Evolutionary conservation across 2,329 filamentous ascomycete species (phyloP).

Genomic region (Alternaria triticina): DNA sequence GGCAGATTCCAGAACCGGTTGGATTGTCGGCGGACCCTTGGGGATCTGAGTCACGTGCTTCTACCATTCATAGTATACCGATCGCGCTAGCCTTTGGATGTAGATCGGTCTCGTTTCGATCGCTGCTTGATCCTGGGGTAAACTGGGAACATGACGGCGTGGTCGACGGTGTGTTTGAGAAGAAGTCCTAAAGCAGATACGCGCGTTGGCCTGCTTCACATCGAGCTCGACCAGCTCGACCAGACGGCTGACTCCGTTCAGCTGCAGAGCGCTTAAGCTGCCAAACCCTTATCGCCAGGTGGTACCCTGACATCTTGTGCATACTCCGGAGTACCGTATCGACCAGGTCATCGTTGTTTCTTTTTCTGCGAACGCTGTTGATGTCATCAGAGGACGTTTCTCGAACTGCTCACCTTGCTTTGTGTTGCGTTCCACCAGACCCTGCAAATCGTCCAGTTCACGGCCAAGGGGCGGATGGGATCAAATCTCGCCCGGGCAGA

Average conservation of each 20-base stretch:
- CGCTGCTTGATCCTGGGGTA: background rate
- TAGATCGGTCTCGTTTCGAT: background rate
- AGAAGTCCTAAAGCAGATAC: background rate
- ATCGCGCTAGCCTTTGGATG: slow-evolving; percentile 20
- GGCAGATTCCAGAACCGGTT: background rate
- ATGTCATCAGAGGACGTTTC: background rate
- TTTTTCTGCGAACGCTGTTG: background rate
- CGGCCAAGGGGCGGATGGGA: background rate
- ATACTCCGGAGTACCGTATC: background rate
- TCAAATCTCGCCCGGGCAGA: background rate
- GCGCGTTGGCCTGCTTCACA: background rate
- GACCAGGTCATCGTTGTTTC: background rate
- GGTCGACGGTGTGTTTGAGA: slow-evolving; percentile 4
- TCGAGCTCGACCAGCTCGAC: background rate
- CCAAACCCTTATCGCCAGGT: background rate
- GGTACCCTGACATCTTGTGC: background rate
- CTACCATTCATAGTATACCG: background rate
- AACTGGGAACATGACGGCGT: slow-evolving; percentile 1
- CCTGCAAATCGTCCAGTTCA: background rate
- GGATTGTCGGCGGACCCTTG: background rate
- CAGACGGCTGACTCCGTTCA: background rate
- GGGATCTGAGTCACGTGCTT: background rate
- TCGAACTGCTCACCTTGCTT: background rate
- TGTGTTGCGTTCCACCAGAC: background rate
- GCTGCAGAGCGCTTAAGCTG: background rate